Evolutionary conservation across 1,284 basidiomycete genomes (phyloP), one percentile per base, ranked within the genome.

Genomic region (Sanghuangporus baumii): DNA sequence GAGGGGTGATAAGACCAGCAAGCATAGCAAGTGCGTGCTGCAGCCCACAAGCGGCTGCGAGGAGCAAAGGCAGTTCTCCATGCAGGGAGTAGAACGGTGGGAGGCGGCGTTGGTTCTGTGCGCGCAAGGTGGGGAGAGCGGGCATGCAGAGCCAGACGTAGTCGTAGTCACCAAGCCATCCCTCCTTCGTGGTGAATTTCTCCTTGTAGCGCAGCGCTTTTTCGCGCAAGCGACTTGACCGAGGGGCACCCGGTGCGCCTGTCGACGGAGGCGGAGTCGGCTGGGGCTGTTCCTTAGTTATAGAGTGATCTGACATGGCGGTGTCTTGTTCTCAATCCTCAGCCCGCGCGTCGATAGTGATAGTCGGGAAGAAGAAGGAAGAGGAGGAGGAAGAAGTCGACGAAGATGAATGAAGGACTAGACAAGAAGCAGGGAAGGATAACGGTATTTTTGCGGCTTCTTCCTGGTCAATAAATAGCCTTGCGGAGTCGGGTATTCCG

Each of bases 1-100:
- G 92, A 0, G 88, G 89, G 0, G 86, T 86, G 67, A 89, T 80
- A 38, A 81, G 72, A 16, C 90, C 91, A 1, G 89, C 90, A 20
- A 93, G 79, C 91, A 92, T 92, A 1, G 90, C 89, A 1, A 93
- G 82, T 0, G 87, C 82, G 70, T 93, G 91, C 70, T 93, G 90
- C 6, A 93, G 76, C 0, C 89, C 89, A 65, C 81, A 84, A 2
- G 85, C 76, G 36, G 89, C 81, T 0, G 88, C 88, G 6, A 93
- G 79, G 1, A 87, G 67, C 36, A 91, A 76, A 1, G 90, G 91
- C 4, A 93, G 74, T 12, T 89, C 84, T 37, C 80, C 81, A 57
- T 91, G 80, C 5, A 93, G 75, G 0, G 84, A 82, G 67, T 91
- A 92, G 74, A 93, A 93, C 0, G 89, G 89, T 0, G 89, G 85